Percentiles rank a stretch among this genome's conserved stretches.
Conservation (phyloP, 805 yeast genomes). For the Ogataea nonfermentans region DNA sequence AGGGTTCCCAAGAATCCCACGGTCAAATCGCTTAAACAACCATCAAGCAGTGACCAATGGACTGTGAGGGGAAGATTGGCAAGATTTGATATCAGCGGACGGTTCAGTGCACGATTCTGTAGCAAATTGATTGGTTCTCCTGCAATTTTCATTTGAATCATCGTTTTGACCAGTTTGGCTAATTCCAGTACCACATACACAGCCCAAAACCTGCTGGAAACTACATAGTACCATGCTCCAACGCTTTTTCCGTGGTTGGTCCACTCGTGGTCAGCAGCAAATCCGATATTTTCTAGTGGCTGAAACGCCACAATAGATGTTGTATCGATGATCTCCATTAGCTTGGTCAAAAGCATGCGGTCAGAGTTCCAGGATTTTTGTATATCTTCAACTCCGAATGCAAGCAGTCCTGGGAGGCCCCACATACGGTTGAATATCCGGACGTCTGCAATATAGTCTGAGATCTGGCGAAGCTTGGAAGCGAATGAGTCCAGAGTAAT, state of each 20-base stretch:
- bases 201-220: slow-evolving; percentile 37
- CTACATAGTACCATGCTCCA: slow-evolving; percentile 31
- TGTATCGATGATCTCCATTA: slow-evolving; percentile 26
- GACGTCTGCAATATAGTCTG: slow-evolving; percentile 35
- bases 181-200: slow-evolving; percentile 35
- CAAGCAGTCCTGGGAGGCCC: slow-evolving; percentile 31
- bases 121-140: slow-evolving; percentile 8
- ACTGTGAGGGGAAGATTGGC: slow-evolving; percentile 38
- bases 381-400: slow-evolving; percentile 24
- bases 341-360: slow-evolving; percentile 19
- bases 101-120: slow-evolving; percentile 14
- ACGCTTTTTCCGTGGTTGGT: slow-evolving; percentile 17
- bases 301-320: slow-evolving; percentile 32
- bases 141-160: slow-evolving; percentile 6
- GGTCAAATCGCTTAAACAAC: slow-evolving; percentile 31
- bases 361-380: slow-evolving; percentile 8
- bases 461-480: slow-evolving; percentile 24
- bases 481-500: slow-evolving; percentile 8
- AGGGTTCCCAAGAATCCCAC: slow-evolving; percentile 38
- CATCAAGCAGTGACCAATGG: slow-evolving; percentile 38
- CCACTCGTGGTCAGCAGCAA: slow-evolving; percentile 35
- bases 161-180: slow-evolving; percentile 18
- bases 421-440: slow-evolving; percentile 38
- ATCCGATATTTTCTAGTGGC: slow-evolving; percentile 37
- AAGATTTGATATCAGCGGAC: slow-evolving; percentile 28